Percentiles rank a stretch among this genome's conserved stretches.
Conservation (phyloP, 1,284 basidiomycete species). For the Heterobasidion occidentale region DNA sequence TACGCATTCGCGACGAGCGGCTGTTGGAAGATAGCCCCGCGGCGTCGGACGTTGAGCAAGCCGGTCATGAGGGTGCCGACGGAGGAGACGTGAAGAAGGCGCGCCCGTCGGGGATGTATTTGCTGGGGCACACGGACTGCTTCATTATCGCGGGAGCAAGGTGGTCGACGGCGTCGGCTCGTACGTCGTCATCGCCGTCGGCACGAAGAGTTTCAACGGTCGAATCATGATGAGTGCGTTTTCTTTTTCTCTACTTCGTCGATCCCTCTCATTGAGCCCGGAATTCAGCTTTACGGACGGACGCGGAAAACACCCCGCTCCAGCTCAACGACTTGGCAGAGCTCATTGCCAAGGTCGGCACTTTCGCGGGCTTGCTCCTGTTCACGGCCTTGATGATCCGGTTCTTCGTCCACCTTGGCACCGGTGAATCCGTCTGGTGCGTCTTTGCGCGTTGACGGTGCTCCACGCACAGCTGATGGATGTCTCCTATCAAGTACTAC, state of each 20-base stretch:
- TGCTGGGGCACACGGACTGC: conserved; percentile 72
- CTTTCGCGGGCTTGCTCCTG: conserved; percentile 74
- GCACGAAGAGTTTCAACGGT: conserved; percentile 90
- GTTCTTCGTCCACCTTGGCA: conserved; percentile 85
- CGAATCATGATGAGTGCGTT: conserved; percentile 89
- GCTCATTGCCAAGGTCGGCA: conserved; percentile 88
- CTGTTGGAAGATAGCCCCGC: conserved; percentile 5
- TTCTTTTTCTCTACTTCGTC: not conserved
- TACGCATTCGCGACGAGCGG: conserved; percentile 28
- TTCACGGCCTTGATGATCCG: conserved; percentile 88
- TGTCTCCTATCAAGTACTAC: conserved; percentile 39
- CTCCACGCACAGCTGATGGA: conserved; percentile 1
- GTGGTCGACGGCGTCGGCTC: conserved; percentile 92
- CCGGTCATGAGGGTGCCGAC: conserved; percentile 17
- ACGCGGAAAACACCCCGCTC: conserved; percentile 83
- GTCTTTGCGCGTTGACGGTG: conserved; percentile 19
- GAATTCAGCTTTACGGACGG: conserved; percentile 64
- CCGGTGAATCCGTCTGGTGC: conserved; percentile 34
- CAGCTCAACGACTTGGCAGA: conserved; percentile 91
- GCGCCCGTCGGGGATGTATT: conserved; percentile 7
- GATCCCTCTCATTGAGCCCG: not conserved
- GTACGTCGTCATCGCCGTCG: conserved; percentile 91
- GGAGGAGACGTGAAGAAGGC: conserved; percentile 15
- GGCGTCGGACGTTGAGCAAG: not conserved
- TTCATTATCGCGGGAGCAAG: conserved; percentile 91